A percentile compares a stretch with the other conserved stretches of the same genome.
These are phyloP conservation scores for Poa annua DNA, from an alignment of 176 grass and related monocot species.

Conservation along the genomic window DNA sequence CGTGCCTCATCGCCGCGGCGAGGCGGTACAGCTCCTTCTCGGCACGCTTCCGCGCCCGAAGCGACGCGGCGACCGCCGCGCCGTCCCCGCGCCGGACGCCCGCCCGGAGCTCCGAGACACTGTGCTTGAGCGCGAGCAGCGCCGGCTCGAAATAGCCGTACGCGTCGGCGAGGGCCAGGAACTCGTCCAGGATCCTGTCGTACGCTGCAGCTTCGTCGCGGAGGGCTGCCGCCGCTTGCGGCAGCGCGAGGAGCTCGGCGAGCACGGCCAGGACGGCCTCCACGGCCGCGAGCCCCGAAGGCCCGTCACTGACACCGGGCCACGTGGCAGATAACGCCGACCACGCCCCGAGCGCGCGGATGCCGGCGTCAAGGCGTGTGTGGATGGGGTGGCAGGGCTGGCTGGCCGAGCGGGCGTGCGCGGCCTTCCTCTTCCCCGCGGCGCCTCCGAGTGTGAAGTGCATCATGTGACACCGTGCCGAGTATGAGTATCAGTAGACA, in stretches of 20 bases:
- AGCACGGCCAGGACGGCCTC: slow-evolving; percentile 46
- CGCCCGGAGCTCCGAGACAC: slow-evolving; percentile 30
- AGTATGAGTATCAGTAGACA: background rate
- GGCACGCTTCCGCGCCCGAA: slow-evolving; percentile 15
- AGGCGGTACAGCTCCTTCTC: slow-evolving; percentile 56
- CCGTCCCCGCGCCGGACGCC: slow-evolving; percentile 55
- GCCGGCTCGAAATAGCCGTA: slow-evolving; percentile 56
- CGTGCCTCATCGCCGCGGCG: slow-evolving; percentile 36
- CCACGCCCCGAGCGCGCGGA: slow-evolving; percentile 48
- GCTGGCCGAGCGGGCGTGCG: slow-evolving; percentile 55
- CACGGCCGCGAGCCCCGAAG: slow-evolving; percentile 36
- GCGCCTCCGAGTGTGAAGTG: slow-evolving; percentile 30
- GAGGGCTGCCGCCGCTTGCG: slow-evolving; percentile 40
- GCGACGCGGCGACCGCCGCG: slow-evolving; percentile 29
- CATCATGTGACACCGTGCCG: background rate
- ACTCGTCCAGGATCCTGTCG: slow-evolving; percentile 41
- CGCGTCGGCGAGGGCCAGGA: slow-evolving; percentile 73
- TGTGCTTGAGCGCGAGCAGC: slow-evolving; percentile 49
- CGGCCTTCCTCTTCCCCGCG: slow-evolving; percentile 12
- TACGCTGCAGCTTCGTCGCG: background rate
- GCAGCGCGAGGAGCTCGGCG: slow-evolving; percentile 48
- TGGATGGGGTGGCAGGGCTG: slow-evolving; percentile 51
- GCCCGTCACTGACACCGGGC: background rate
- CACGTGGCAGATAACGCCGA: background rate
- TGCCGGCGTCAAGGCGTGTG: slow-evolving; percentile 30